These are phyloP conservation scores for Backusella circina DNA, from an alignment of 192 early-diverging fungal species.

Conservation along the genomic window DNA sequence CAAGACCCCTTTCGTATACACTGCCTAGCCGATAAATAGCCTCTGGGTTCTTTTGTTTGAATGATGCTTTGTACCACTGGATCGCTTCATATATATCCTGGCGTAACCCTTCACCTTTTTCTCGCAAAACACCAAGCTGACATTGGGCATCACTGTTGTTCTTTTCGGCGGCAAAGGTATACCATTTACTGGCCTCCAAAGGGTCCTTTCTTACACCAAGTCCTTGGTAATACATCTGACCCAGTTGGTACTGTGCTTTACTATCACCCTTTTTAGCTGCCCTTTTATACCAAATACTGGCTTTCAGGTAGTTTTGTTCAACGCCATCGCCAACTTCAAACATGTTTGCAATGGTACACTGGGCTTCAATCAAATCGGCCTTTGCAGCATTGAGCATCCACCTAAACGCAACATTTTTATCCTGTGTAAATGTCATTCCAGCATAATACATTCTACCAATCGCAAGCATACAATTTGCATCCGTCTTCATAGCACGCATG, in stretches of 20 bases:
- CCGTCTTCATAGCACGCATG: not conserved
- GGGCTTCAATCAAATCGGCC: not conserved
- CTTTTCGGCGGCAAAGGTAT: not conserved
- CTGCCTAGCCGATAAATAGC: not conserved
- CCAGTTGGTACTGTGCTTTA: slow-evolving; percentile 16
- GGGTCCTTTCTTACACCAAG: slow-evolving; percentile 1
- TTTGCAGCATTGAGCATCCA: not conserved
- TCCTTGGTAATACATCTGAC: not conserved
- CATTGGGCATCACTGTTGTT: not conserved
- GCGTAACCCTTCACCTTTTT: not conserved
- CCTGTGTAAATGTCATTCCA: not conserved
- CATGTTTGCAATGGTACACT: not conserved
- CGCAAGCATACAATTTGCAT: not conserved
- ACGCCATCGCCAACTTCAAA: not conserved
- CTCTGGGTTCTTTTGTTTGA: not conserved
- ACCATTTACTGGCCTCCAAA: not conserved
- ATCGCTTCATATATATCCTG: not conserved
- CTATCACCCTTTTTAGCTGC: slow-evolving; percentile 19
- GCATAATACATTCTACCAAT: not conserved
- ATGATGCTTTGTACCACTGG: not conserved
- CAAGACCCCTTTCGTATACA: not conserved
- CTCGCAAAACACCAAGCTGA: not conserved
- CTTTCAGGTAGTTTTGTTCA: not conserved
- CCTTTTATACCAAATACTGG: slow-evolving; percentile 28
- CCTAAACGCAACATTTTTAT: not conserved